Base-by-base conservation (phyloP, 1,284 basidiomycete genomes). In the Pulveroboletus sp. region DNA sequence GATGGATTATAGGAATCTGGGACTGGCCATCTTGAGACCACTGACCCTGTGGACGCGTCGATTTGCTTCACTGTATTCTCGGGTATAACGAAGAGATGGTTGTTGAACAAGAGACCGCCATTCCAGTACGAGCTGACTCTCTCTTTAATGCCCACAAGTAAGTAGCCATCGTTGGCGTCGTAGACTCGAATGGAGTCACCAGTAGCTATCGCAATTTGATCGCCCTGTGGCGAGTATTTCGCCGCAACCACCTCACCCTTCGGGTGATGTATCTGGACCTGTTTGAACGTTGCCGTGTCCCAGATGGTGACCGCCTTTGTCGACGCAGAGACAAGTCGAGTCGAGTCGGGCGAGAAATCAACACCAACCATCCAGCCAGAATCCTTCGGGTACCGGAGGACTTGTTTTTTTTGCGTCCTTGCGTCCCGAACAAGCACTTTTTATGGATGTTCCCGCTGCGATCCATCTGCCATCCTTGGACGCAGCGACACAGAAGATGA, bases 331-430 rank as follows among this genome's bases (percentile, higher is more conserved):
- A 61, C 22, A 8, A 63, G 47, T 8, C n/a, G 45, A n/a, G 48
- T 38, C 26, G 62, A 61, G 48, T 57, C 42, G 2, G 58, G 61
- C 1, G 56, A 62, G 43, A 63, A 60, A 14, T 62, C 57, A 24
- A 63, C 33, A 1, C 35, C 33, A 4, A n/a, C 8, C 24, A 45
- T 10, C 18, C 10, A 4, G 18, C 9, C 4, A 5, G 22, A 0
- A 1, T 20, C 22, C 12, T 43, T 26, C 35, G 6, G 1, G 36
- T 43, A 33, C 10, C 22, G 3, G 4, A 44, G 28, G 14, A 45
- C 52, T 5, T 7, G 11, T 20, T 53, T 1, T 14, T 14, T 17
- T 38, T 26, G 36, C 1, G 40, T 45, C 3, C 12, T 17, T 2
- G 50, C 40, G 15, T 49, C 29, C 57, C 57, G 61, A 3, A 51